phyloP scores from a whole-genome alignment of 495 filamentous ascomycete species.

The Trypethelium eluteriae region DNA sequence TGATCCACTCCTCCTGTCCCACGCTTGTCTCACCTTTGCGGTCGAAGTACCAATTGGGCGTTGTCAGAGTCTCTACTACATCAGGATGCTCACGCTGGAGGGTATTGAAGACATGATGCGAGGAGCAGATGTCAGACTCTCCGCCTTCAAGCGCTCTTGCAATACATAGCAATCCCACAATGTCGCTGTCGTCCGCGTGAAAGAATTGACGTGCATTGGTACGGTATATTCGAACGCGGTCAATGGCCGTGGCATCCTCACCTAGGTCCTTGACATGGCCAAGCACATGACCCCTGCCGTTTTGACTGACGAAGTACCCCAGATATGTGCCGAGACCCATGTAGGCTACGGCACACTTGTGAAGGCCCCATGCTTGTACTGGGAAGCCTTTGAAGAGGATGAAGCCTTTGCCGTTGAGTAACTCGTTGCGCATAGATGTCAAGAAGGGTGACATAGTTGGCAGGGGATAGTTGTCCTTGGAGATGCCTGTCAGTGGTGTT shows the following conservation, averaged over 20 bases:
- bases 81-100: slow-evolving; percentile 70
- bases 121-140: slow-evolving; percentile 73
- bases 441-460: slow-evolving; percentile 53
- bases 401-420: slow-evolving; percentile 81
- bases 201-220: slow-evolving; percentile 81
- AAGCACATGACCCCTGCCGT: slow-evolving; percentile 77
- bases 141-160: slow-evolving; percentile 71
- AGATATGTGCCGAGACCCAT: slow-evolving; percentile 85
- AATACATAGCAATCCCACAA: slow-evolving; percentile 82
- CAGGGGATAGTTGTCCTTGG: slow-evolving; percentile 61
- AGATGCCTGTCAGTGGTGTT: slow-evolving; percentile 64
- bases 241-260: slow-evolving; percentile 70
- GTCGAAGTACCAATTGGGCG: slow-evolving; percentile 89
- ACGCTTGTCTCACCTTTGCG: slow-evolving; percentile 76
- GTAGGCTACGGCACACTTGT: slow-evolving; percentile 77
- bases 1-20: slow-evolving; percentile 70
- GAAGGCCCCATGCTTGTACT: slow-evolving; percentile 63
- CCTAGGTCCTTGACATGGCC: slow-evolving; percentile 88
- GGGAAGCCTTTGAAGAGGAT: slow-evolving; percentile 83
- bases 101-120: slow-evolving; percentile 75
- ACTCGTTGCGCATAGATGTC: slow-evolving; percentile 52
- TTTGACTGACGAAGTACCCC: slow-evolving; percentile 80
- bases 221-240: slow-evolving; percentile 79
- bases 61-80: slow-evolving; percentile 62
- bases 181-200: slow-evolving; percentile 73